Conservation (phyloP, 805 yeast species). For the Suhomyces sp. region DNA sequence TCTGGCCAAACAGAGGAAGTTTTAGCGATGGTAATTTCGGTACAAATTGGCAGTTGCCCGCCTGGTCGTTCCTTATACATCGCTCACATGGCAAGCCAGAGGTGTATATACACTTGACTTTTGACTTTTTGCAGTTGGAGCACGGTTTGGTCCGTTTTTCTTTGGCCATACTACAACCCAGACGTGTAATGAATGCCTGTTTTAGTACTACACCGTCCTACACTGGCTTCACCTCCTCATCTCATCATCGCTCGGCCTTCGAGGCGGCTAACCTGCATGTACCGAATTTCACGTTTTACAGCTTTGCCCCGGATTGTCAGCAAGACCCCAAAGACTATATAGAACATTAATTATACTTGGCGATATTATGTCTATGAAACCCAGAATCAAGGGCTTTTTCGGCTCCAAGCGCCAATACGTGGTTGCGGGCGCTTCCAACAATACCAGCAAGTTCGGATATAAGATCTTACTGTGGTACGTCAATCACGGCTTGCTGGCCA, state of each 20-base stretch:
- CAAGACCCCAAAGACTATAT: too few relatives aligned
- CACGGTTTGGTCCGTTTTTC: constrained; percentile 58
- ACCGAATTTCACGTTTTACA: neutral
- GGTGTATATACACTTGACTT: constrained; percentile 57
- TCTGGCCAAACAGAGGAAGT: constrained; percentile 5
- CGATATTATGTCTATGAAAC: constrained; percentile 34
- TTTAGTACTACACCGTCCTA: too few relatives aligned
- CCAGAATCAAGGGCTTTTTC: constrained; percentile 45
- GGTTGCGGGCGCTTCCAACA: constrained; percentile 71
- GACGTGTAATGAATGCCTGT: too few relatives aligned
- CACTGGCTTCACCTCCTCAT: neutral
- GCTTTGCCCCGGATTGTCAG: neutral
- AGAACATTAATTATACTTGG: neutral
- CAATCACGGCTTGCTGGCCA: constrained; percentile 52
- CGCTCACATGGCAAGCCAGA: constrained; percentile 53
- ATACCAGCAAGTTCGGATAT: constrained; percentile 64
- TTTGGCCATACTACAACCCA: constrained; percentile 18
- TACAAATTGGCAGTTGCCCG: constrained; percentile 50
- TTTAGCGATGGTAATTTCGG: constrained; percentile 47
- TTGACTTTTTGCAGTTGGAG: constrained; percentile 57
- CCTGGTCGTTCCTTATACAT: constrained; percentile 49
- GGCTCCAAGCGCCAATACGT: constrained; percentile 52
- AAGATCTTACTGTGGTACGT: constrained; percentile 70
- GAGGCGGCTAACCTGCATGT: neutral
- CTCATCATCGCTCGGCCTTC: neutral